Evolutionary conservation across 352 stramenopile genomes (phyloP).

Genomic region (Phytophthora hibernalis): DNA sequence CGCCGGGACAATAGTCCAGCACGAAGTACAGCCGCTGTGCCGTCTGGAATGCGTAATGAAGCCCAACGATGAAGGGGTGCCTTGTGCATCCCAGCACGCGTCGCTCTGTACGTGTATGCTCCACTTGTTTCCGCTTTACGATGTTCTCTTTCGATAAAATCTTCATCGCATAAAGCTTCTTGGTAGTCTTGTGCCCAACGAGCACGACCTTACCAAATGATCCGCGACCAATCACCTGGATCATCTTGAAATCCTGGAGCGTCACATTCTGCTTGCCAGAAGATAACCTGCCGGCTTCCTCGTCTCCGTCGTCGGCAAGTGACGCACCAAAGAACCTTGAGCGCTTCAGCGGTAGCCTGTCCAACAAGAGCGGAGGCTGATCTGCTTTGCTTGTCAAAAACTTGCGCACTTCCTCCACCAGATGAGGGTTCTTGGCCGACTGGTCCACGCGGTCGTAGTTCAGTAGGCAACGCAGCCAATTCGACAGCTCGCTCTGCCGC

Average conservation of each 20-base stretch:
- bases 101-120: slow-evolving; percentile 89
- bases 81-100: slow-evolving; percentile 84
- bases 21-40: slow-evolving; percentile 97
- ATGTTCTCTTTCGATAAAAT: slow-evolving; percentile 92
- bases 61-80: slow-evolving; percentile 90
- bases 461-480: slow-evolving; percentile 73
- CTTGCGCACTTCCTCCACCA: slow-evolving; percentile 78
- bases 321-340: slow-evolving; percentile 78
- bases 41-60: slow-evolving; percentile 91
- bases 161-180: slow-evolving; percentile 93
- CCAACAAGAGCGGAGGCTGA: slow-evolving; percentile 78
- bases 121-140: slow-evolving; percentile 90
- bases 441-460: slow-evolving; percentile 80
- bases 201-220: slow-evolving; percentile 93
- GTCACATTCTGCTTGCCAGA: slow-evolving; percentile 55
- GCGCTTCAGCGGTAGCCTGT: slow-evolving; percentile 64
- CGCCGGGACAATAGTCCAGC: slow-evolving; percentile 91
- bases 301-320: slow-evolving; percentile 63
- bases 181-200: slow-evolving; percentile 85
- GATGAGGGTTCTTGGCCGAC: slow-evolving; percentile 76
- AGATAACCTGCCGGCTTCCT: slow-evolving; percentile 36
- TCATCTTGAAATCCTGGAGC: slow-evolving; percentile 82
- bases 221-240: slow-evolving; percentile 91
- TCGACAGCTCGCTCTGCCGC: slow-evolving; percentile 69
- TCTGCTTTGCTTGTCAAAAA: slow-evolving; percentile 87